Evolutionary conservation across 2,329 filamentous ascomycete species (phyloP), one percentile per base, ranked within the genome.

Genomic region (Teratosphaeria gauchensis): DNA sequence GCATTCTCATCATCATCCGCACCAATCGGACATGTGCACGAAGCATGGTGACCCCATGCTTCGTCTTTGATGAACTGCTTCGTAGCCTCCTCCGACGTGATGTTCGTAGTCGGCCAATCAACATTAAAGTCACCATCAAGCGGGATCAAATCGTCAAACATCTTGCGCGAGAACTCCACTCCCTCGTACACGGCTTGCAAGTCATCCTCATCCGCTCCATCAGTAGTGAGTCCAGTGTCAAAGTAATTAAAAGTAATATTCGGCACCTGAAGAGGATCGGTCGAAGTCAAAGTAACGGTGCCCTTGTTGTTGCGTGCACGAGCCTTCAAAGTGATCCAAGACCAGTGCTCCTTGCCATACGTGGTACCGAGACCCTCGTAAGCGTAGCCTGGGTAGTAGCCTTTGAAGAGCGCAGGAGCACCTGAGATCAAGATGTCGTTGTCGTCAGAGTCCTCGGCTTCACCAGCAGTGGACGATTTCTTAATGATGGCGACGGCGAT

Each of bases 201-300:
- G 62, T 83, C 79, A 68, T 63, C 63, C 32, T 70, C 65, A 31
- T 61, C 59, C 12, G 54, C 54, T 11, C 38, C 54, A 32, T 56
- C n/a, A 21, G 21, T 21, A 19, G 53, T 54, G 9, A 32, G n/a
- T 11, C 56, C 73, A 0, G 76, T 74, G 56, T 79, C 77, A 55
- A 72, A 86, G 70, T 80, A 86, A 70, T 84, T 82, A 74, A 85
- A 87, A 55, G 76, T 75, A 63, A 89, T 86, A 6, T 79, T 69
- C 0, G 87, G 87, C 5, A 78, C 74, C 58, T 88, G 85, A 1
- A 82, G 80, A 0, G 87, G 86, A 66, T 89, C 80, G 0, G 54
- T 14, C 19, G 24, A 32, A n/a, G n/a, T 24, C 4, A 56, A 32
- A 19, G 28, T 80, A 72, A 0, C 82, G 84, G 16, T 75, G 75